Evolutionary conservation across 2,329 filamentous ascomycete species (phyloP), one percentile per base, ranked within the genome.

Genomic region (Aureobasidium sp.): DNA sequence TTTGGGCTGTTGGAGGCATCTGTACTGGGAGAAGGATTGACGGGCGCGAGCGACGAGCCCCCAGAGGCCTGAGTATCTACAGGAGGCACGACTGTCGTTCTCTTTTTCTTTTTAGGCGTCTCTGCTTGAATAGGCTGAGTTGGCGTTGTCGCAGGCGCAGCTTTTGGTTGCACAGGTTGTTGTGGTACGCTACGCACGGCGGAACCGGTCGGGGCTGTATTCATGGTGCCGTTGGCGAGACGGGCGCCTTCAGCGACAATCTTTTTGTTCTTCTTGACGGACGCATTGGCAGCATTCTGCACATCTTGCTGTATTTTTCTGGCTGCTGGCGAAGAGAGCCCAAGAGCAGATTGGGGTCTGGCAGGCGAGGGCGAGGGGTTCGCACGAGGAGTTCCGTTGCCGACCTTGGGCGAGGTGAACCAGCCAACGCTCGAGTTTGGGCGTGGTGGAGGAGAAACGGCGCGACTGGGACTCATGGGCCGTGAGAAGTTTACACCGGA

Each of bases 401-500:
- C 55, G 15, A 64, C 64, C 9, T 55, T 65, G 5, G 75, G 75
- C 8, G 69, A 70, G 34, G 69, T 70, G 53, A 75, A 76, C 74
- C 74, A 77, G 71, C 78, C 65, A 76, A 51, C 42, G 11, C 48
- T 53, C 17, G 60, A 62, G 11, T 55, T 39, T 15, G 60, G 60
- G 1, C 60, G 60, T 15, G 64, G 60, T 1, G 65, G 61, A 37
- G 59, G 60, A 20, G 51, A 55, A 3, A 56, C 20, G 44, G 41
- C 51, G 27, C 34, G 25, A 45, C 52, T 14, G 8, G 60, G 66
- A 60, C 44, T 65, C 65, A 79, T 81, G 42, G 81, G 81, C 34
- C 80, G 76, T 49, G 82, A 84, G 68, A 82, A 83, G 71, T 84
- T 84, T 67, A 81, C 73, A 62, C 73, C 77, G 66, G 73, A 72